A percentile compares a stretch with the other conserved stretches of the same genome.
These are phyloP conservation scores for Solanum chmielewskii DNA, from an alignment of 257 asterid species.

Conservation along the genomic window DNA sequence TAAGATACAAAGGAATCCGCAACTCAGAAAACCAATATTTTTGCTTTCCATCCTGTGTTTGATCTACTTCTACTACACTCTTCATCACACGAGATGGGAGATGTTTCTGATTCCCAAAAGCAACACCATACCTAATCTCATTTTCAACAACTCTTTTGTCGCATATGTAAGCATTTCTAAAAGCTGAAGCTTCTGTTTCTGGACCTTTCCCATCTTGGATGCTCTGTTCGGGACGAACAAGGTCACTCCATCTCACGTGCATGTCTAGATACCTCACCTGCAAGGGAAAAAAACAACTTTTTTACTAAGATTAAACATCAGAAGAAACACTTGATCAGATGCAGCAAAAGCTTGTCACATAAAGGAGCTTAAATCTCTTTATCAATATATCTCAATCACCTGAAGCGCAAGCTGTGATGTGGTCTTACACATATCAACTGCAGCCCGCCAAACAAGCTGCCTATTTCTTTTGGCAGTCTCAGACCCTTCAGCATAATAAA, in stretches of 20 bases:
- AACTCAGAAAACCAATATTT: constrained; percentile 75
- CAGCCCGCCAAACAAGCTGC: constrained; percentile 70
- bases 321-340: not conserved
- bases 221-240: constrained; percentile 54
- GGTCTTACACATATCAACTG: constrained; percentile 68
- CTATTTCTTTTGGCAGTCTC: constrained; percentile 54
- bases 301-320: not conserved
- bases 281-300: constrained; percentile 2
- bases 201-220: constrained; percentile 52
- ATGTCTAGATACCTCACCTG: constrained; percentile 76
- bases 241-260: constrained; percentile 73
- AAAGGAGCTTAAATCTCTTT: not conserved
- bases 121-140: constrained; percentile 55
- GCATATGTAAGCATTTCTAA: constrained; percentile 60
- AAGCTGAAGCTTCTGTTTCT: constrained; percentile 65
- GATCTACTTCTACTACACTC: constrained; percentile 43
- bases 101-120: constrained; percentile 70
- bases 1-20: constrained; percentile 61
- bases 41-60: constrained; percentile 45
- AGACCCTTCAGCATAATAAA: constrained; percentile 46
- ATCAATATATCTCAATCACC: constrained; percentile 23
- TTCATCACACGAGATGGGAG: constrained; percentile 79
- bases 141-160: constrained; percentile 38
- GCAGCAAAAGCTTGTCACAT: not conserved
- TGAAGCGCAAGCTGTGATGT: constrained; percentile 73